Evolutionary conservation across 2,329 filamentous ascomycete genomes (phyloP), one percentile per base, ranked within the genome.

Genomic region (Exophiala spinifera): DNA sequence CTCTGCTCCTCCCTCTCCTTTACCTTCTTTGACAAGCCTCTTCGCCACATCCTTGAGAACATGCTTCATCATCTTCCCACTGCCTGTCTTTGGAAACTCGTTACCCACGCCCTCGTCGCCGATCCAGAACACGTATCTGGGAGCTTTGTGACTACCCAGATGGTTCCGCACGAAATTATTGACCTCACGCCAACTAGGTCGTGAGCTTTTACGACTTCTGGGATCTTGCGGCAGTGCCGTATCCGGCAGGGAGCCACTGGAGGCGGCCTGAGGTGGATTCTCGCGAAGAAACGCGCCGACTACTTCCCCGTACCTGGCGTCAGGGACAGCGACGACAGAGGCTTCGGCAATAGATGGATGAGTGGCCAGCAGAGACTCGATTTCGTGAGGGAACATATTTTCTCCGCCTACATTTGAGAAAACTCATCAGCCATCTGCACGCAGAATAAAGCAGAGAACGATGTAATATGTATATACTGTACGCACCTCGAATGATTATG

Each of bases 321-420:
- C 82, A 53, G 84, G 82, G 28, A 90, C 74, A 1, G 85, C 87
- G 34, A 88, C 82, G 1, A 89, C 86, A 45, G 87, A 79, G 13
- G 86, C 86, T 15, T 81, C 75, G 1, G 76, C 68, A 21, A 90
- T 77, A 2, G 76, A 72, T 0, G 83, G 77, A 67, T 90, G 86
- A 1, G 78, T 81, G 57, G 95, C 83, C 3, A 97, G 78, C 61
- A 84, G 91, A 66, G 95, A 91, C 70, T 97, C 94, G 2, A 97
- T 80, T 70, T 97, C 92, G 6, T 95, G 77, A 0, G 92, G 94
- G 69, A 95, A 89, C 51, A 96, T 96, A 68, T 97, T 97, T 69
- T 97, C 92, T 23, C 92, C 92, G 19, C 89, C 92, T 55, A 28
- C 25, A n/a, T n/a, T n/a, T n/a, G 20, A 43, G 15, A 17, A 19